A percentile compares a stretch with the other conserved stretches of the same genome.
Conservation (phyloP, 345 rosid species). For the Psidium friedrichsthalianum region DNA sequence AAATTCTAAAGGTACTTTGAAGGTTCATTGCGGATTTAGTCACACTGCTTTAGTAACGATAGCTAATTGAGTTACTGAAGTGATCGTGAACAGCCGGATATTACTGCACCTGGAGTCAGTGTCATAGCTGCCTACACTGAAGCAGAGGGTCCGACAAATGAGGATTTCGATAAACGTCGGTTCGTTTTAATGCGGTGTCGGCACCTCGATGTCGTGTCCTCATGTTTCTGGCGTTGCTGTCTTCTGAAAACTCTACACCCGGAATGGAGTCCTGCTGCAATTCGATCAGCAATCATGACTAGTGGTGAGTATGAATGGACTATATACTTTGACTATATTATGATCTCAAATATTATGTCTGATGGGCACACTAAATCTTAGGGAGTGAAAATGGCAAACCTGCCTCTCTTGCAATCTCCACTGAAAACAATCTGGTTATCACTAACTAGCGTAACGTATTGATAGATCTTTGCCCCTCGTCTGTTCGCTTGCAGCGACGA, state of each 20-base stretch:
- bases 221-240: conserved; percentile 65
- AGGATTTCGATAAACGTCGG: conserved; percentile 41
- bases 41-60: background rate
- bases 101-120: conserved; percentile 80
- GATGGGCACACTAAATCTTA: background rate
- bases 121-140: conserved; percentile 65
- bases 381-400: background rate
- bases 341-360: background rate
- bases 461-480: background rate
- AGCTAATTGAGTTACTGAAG: background rate
- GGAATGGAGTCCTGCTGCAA: conserved; percentile 76
- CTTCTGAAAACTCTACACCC: conserved; percentile 68
- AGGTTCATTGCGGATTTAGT: background rate
- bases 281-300: conserved; percentile 74
- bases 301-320: conserved; percentile 28
- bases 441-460: too few relatives aligned
- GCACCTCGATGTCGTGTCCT: conserved; percentile 92
- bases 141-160: conserved; percentile 42
- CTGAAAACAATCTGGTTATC: background rate
- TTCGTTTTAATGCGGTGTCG: conserved; percentile 34
- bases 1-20: conserved; percentile 47
- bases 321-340: background rate
- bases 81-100: conserved; percentile 38
- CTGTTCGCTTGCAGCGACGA: conserved; percentile 31
- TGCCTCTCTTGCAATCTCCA: background rate